Conservation (phyloP, 805 yeast species). For the Zygoascus tannicola region DNA sequence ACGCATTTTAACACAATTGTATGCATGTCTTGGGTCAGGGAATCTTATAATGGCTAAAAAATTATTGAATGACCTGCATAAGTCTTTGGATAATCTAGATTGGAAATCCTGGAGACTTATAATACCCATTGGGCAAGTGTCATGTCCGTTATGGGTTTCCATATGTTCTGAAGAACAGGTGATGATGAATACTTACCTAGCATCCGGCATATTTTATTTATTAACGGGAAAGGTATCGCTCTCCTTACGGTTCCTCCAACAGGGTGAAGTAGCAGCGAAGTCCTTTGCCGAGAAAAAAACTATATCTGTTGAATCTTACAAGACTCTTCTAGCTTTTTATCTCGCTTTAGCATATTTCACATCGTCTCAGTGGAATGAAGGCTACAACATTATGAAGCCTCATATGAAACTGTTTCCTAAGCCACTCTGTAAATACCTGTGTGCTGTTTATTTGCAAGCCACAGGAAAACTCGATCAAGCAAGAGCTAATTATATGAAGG, state of each 20-base stretch:
- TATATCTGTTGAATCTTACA: background rate
- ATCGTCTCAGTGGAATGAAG: slow-evolving; percentile 3
- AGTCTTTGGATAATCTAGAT: background rate
- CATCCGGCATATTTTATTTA: slow-evolving; percentile 4
- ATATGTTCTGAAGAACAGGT: background rate
- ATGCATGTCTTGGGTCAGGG: slow-evolving; percentile 1
- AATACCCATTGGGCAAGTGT: background rate
- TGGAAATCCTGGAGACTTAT: background rate
- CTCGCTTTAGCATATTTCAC: slow-evolving; percentile 1
- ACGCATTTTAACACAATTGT: background rate
- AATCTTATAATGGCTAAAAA: background rate
- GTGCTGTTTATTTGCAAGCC: slow-evolving; percentile 7
- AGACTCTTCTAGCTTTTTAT: background rate
- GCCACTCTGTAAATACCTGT: slow-evolving; percentile 4
- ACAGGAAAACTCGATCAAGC: slow-evolving; percentile 5
- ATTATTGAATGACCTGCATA: background rate
- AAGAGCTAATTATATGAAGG: background rate
- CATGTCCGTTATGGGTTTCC: background rate
- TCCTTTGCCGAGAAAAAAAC: background rate
- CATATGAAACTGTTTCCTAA: background rate
- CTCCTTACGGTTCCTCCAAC: background rate
- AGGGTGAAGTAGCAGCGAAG: background rate
- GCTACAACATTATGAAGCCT: slow-evolving; percentile 2
- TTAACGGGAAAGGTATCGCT: background rate
- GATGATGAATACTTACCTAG: background rate